phyloP scores from a whole-genome alignment of 257 asterid genomes.

The Solanum okadae region DNA sequence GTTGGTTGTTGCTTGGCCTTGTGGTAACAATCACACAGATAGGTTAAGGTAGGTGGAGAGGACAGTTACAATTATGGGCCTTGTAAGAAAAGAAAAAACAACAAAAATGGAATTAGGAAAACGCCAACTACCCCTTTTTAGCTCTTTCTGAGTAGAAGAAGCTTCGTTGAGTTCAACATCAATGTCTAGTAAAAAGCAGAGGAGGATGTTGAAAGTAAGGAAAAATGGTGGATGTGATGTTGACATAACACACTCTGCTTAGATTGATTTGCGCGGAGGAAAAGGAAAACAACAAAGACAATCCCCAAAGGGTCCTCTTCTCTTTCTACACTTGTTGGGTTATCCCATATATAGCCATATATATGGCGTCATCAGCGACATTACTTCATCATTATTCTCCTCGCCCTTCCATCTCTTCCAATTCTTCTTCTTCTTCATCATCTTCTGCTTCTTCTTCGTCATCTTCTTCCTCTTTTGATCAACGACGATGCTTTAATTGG shows the following conservation, averaged over 20 bases:
- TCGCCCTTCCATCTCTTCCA: slow-evolving; percentile 18
- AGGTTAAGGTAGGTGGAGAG: not conserved
- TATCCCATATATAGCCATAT: not conserved
- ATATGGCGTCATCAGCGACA: slow-evolving; percentile 36
- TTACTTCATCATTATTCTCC: slow-evolving; percentile 20
- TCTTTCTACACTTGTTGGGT: not conserved
- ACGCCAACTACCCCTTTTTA: not conserved
- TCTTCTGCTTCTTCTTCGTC: slow-evolving; percentile 19
- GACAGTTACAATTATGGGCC: not conserved
- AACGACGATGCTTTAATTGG: slow-evolving; percentile 8
- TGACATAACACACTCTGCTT: not conserved
- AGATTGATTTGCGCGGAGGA: not conserved
- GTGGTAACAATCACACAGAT: no score
- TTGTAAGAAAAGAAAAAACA: not conserved
- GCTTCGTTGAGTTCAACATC: not conserved
- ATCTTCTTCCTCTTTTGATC: slow-evolving; percentile 19
- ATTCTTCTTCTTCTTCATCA: slow-evolving; percentile 27
- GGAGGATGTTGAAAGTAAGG: not conserved
- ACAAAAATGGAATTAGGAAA: not conserved
- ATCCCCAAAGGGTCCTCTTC: not conserved
- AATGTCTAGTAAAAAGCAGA: not conserved
- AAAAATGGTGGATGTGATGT: not conserved
- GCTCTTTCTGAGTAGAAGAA: not conserved
- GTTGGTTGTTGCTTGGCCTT: no score
- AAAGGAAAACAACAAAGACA: not conserved